Base-by-base conservation (phyloP, 1,139 yeast species). In the Nadsonia commutata region DNA sequence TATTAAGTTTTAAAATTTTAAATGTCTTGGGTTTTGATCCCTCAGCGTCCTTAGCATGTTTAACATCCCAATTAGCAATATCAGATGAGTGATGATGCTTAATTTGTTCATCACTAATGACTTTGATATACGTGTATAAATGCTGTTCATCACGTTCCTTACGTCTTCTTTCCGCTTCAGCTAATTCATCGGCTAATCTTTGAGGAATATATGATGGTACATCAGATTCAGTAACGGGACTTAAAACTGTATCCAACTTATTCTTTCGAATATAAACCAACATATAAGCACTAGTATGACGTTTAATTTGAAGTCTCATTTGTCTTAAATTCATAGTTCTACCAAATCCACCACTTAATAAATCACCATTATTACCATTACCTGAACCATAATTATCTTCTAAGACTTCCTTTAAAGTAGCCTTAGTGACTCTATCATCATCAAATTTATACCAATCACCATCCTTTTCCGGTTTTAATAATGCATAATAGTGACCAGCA, bases 281-380 rank as follows among this genome's bases (percentile, higher is more conserved):
- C 99, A 90, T 90, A 58, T 90, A 90, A 2, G 98, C 98, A 42
- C 94, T 84, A 0, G 96, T 86, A 40, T 84, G 90, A 44, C 95
- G 75, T 52, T 85, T 74, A 46, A 57, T 57, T 36, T 55, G 55
- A 21, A 51, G 41, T 9, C 43, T 38, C 43, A 36, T 38, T 36
- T 37, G 43, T 8, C 43, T 38, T 11, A 36, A 21, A 9, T 31
- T 13, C 37, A 40, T 22, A 44, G 52, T 11, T 47, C 49, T 36
- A 13, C 33, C 33, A 9, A 27, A 27, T 4, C 33, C 33, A 27
- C 33, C 33, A 27, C 33, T 27, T 19, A 36, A 16, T 11, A 16
- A 20, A 18, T 27, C n/a, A 23, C 23, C 4, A 22, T 18, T 36
- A 5, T 23, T 31, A 2, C 39, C 74, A 45, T 78, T 76, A 17